phyloP scores from a whole-genome alignment of 1,284 basidiomycete species.

The Apiotrichum mycotoxinovorans region DNA sequence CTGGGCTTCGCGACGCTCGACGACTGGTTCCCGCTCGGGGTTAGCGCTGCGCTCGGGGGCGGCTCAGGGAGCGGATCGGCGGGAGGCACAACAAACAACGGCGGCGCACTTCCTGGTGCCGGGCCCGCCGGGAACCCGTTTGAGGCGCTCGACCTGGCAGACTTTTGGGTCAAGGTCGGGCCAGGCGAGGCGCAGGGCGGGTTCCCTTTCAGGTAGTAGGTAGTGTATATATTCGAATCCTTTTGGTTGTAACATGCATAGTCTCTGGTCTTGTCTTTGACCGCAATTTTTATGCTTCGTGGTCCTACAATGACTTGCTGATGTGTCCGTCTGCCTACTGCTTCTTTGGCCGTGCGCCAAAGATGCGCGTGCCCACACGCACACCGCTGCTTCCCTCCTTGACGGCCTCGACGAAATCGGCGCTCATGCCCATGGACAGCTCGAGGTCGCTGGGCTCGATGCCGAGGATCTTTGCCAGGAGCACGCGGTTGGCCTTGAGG shows the following conservation, averaged over 20 bases:
- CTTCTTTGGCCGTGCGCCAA: constrained; percentile 68
- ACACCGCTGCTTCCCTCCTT: constrained; percentile 81
- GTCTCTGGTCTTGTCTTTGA: not conserved
- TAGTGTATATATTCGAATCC: no score
- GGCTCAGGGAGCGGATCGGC: not conserved
- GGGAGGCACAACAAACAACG: not conserved
- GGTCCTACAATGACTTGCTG: not conserved
- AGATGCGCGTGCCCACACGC: constrained; percentile 86
- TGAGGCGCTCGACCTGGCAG: constrained; percentile 48
- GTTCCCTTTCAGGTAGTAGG: constrained; percentile 19
- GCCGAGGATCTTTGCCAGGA: constrained; percentile 56
- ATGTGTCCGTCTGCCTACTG: constrained; percentile 1
- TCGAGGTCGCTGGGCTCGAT: constrained; percentile 56
- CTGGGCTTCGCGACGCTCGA: constrained; percentile 40
- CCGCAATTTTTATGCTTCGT: not conserved
- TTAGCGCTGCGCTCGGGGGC: not conserved
- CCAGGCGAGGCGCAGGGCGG: constrained; percentile 55
- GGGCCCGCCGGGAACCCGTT: constrained; percentile 14
- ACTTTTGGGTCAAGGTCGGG: constrained; percentile 59
- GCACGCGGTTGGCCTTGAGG: constrained; percentile 63
- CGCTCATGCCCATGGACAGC: constrained; percentile 98
- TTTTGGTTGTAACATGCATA: not conserved
- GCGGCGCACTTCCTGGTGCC: not conserved
- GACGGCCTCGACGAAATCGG: constrained; percentile 85
- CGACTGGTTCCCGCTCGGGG: constrained; percentile 33